These are phyloP conservation scores for Begonia masoniana DNA, from an alignment of 306 rosid genomes.

Conservation along the genomic window DNA sequence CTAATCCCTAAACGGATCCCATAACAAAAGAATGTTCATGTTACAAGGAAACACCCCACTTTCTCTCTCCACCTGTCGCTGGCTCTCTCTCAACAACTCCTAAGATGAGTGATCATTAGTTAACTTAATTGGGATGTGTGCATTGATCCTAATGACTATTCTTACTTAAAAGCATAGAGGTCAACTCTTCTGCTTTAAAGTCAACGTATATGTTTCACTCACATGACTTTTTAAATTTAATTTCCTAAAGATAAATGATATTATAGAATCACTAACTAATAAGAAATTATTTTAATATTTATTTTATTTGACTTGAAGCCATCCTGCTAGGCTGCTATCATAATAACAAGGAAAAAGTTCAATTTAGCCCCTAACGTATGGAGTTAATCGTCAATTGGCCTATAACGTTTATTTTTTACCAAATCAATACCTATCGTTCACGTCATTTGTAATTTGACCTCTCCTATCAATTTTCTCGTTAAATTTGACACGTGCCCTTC, in stretches of 20 bases:
- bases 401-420: too few species aligned
- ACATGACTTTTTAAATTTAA: neutral
- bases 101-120: neutral
- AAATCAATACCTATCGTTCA: too few species aligned
- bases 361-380: too few species aligned
- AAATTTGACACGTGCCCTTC: too few species aligned
- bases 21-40: constrained; percentile 24
- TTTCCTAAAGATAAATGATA: neutral
- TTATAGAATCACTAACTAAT: neutral
- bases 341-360: too few species aligned
- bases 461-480: too few species aligned
- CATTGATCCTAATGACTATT: constrained; percentile 2
- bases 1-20: constrained; percentile 87
- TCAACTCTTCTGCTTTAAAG: neutral
- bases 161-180: too few species aligned
- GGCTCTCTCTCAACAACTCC: neutral
- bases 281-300: too few species aligned
- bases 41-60: constrained; percentile 7
- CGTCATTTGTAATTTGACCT: too few species aligned
- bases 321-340: too few species aligned
- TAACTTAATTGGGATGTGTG: constrained; percentile 35
- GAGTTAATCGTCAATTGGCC: too few species aligned
- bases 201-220: neutral
- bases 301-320: too few species aligned
- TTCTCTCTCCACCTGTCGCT: neutral